Evolutionary conservation across 2,329 filamentous ascomycete species (phyloP).

Genomic region (Trematosphaeria pertusa): DNA sequence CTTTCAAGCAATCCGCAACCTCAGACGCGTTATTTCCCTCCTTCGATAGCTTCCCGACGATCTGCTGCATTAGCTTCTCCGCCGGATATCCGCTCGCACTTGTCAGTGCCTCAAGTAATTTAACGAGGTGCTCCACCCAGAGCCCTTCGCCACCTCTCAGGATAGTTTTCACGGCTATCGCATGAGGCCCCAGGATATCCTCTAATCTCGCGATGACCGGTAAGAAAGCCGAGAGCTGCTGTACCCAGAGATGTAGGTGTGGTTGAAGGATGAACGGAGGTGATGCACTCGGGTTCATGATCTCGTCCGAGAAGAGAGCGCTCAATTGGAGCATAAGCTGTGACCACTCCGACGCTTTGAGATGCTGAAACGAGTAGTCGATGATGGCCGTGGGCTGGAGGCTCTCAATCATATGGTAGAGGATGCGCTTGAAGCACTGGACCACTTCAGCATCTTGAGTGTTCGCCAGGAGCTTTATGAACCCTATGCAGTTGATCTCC

Average conservation of each 20-base stretch:
- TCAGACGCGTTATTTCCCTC: constrained; percentile 17
- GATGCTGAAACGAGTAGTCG: constrained; percentile 22
- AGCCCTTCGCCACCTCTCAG: constrained; percentile 18
- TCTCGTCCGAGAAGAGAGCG: constrained; percentile 22
- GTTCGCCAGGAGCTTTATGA: constrained; percentile 24
- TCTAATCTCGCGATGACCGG: constrained; percentile 31
- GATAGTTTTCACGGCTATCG: constrained; percentile 21
- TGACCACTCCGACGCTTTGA: constrained; percentile 30
- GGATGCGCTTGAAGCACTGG: constrained; percentile 30
- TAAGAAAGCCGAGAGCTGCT: constrained; percentile 13
- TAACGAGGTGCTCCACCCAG: constrained; percentile 15
- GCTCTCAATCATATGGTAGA: constrained; percentile 21
- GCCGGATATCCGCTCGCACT: constrained; percentile 12
- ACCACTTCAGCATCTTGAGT: constrained; percentile 10
- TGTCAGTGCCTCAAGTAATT: constrained; percentile 25
- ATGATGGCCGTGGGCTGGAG: constrained; percentile 8
- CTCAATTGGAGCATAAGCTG: constrained; percentile 28
- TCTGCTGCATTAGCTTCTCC: constrained; percentile 30
- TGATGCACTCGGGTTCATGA: constrained; percentile 9
- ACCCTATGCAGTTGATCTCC: constrained; percentile 20
- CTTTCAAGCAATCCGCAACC: constrained; percentile 20
- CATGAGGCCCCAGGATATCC: constrained; percentile 6
- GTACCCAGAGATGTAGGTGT: constrained; percentile 19
- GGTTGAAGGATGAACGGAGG: constrained; percentile 17
- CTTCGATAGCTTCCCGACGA: constrained; percentile 18